These are phyloP conservation scores for Millerozyma miso DNA, from an alignment of 805 yeast genomes.

Conservation along the genomic window DNA sequence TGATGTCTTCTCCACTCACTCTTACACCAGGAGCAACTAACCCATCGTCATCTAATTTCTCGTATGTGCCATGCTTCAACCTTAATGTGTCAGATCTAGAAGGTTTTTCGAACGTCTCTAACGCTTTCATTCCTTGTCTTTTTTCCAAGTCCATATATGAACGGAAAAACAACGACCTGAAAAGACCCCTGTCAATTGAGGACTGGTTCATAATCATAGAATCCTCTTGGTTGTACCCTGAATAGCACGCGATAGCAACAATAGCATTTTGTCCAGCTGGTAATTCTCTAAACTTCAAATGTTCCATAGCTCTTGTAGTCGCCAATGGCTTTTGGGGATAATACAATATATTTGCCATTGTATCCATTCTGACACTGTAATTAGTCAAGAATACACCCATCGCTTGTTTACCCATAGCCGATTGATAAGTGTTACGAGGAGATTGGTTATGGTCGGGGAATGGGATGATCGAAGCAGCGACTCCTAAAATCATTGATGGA, in stretches of 20 bases:
- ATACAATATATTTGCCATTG: slow-evolving; percentile 96
- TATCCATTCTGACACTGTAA: slow-evolving; percentile 96
- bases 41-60: slow-evolving; percentile 97
- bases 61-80: slow-evolving; percentile 97
- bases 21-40: slow-evolving; percentile 97
- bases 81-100: slow-evolving; percentile 90
- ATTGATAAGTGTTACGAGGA: slow-evolving; percentile 98
- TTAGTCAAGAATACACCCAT: slow-evolving; percentile 98
- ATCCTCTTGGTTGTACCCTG: slow-evolving; percentile 99
- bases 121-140: slow-evolving; percentile 96
- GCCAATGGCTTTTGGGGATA: slow-evolving; percentile 98
- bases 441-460: slow-evolving; percentile 99
- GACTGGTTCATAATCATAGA: slow-evolving; percentile 99
- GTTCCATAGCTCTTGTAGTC: slow-evolving; percentile 97
- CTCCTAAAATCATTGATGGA: slow-evolving; percentile 98
- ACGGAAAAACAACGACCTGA: slow-evolving; percentile 92
- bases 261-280: slow-evolving; percentile 99
- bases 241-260: slow-evolving; percentile 96
- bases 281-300: slow-evolving; percentile 90
- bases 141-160: slow-evolving; percentile 99
- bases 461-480: slow-evolving; percentile 97
- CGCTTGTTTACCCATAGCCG: slow-evolving; percentile 99
- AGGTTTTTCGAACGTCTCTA: slow-evolving; percentile 97
- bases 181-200: slow-evolving; percentile 92
- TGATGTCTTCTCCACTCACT: slow-evolving; percentile 98